Base-by-base conservation (phyloP, 1,139 yeast species). In the Yarrowia galli region DNA sequence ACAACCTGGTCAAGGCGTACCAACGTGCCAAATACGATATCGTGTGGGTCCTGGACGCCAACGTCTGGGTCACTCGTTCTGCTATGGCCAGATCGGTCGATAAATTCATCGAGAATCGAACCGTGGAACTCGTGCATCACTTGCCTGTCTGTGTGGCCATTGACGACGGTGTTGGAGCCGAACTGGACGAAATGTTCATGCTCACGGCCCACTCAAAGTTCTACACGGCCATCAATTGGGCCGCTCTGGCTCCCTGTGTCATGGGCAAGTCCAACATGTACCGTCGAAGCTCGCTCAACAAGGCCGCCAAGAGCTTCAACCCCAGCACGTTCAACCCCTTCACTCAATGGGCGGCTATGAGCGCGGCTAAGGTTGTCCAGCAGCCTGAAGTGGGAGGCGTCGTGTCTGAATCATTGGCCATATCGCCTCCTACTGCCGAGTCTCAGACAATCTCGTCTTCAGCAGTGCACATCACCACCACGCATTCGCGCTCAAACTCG, bases 181-280 rank as follows among this genome's bases (percentile, higher is more conserved):
- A 83, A 72, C 81, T 92, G 63, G 97, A 92, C 78, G 97, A 92
- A 76, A 88, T 91, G 91, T 92, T 91, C 76, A 80, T 92, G 75
- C 82, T 89, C 65, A 89, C 97, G 0, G 86, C 96, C 1, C 97
- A 92, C 78, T 87, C 93, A 68, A 91, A 91, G 78, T 91, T 92
- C 76, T 92, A 92, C 77, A 86, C 89, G 8, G 87, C 91, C 43
- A 85, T 92, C 74, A 92, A 92, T 76, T 85, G 87, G 70, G 79
- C 89, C 18, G 86, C 89, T n/a, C 79, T 91, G 25, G 97, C 97
- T 0, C 96, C 97, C 0, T 92, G 97, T 78, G 96, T 92, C 65
- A 92, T 90, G 81, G 97, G 97, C n/a, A 92, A 92, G 76, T 89
- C 96, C 25, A 92, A 92, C 75, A 74, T 92, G 64, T 92, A 90